phyloP scores from a whole-genome alignment of 768 basidiomycete genomes.

The Collybia mongolica region DNA sequence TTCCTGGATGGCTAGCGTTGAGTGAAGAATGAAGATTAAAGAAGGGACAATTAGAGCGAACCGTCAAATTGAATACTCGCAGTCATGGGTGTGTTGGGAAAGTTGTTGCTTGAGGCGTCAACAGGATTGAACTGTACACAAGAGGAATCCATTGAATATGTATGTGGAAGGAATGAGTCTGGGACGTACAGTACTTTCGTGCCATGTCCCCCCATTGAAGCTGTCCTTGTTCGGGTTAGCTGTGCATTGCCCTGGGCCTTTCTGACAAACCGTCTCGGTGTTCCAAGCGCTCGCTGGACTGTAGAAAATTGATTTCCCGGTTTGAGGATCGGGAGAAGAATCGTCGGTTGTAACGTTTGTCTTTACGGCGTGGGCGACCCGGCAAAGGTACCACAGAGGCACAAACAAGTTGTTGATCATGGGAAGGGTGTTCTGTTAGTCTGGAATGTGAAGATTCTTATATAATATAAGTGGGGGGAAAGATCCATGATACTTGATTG shows the following conservation, averaged over 20 bases:
- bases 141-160: not conserved
- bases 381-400: too few relatives aligned
- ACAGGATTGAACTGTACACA: conserved; percentile 16
- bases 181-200: conserved; percentile 25
- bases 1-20: conserved; percentile 19
- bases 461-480: too few relatives aligned
- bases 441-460: too few relatives aligned
- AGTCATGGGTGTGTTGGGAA: conserved; percentile 19
- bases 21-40: not conserved
- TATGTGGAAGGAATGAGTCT: not conserved
- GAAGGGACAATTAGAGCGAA: conserved; percentile 7
- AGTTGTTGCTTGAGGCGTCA: conserved; percentile 9
- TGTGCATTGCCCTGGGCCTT: conserved; percentile 13
- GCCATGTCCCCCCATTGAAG: conserved; percentile 27
- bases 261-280: conserved; percentile 15
- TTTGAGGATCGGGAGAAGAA: conserved; percentile 25
- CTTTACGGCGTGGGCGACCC: too few relatives aligned
- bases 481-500: too few relatives aligned
- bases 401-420: too few relatives aligned
- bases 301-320: conserved; percentile 26
- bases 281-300: conserved; percentile 29
- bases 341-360: conserved; percentile 39
- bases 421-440: too few relatives aligned
- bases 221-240: conserved; percentile 17
- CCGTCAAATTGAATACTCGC: conserved; percentile 31